Conservation (phyloP, 768 basidiomycete species). For the Naganishia kalamii region DNA sequence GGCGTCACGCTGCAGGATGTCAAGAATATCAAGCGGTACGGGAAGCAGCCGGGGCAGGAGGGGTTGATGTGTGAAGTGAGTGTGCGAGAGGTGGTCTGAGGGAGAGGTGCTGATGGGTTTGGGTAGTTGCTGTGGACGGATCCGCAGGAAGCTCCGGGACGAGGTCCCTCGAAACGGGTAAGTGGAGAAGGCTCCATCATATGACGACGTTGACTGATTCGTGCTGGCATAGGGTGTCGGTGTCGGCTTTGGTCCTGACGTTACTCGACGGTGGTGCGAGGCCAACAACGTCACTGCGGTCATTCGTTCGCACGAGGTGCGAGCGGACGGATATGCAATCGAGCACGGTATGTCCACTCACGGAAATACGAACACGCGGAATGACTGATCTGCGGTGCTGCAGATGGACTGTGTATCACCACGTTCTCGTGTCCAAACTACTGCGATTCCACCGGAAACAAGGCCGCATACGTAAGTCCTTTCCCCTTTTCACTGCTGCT, state of each 20-base stretch:
- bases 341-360: constrained; percentile 56
- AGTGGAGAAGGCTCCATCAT: constrained; percentile 34
- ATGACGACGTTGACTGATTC: constrained; percentile 38
- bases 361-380: too few relatives aligned
- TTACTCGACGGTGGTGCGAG: constrained; percentile 81
- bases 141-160: constrained; percentile 77
- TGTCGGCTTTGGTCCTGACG: constrained; percentile 89
- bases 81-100: constrained; percentile 25
- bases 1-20: constrained; percentile 91
- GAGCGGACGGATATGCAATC: constrained; percentile 83
- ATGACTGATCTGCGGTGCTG: neutral
- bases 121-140: constrained; percentile 86
- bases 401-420: constrained; percentile 82
- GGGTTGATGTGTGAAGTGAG: constrained; percentile 80
- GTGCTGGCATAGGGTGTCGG: constrained; percentile 64
- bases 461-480: constrained; percentile 34
- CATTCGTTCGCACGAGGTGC: constrained; percentile 92
- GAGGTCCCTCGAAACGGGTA: constrained; percentile 85
- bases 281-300: constrained; percentile 79
- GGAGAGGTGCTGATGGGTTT: neutral
- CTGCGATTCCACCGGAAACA: constrained; percentile 45
- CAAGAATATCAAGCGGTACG: constrained; percentile 76
- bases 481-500: too few relatives aligned
- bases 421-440: constrained; percentile 79
- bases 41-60: constrained; percentile 84